Evolutionary conservation across 2,329 filamentous ascomycete genomes (phyloP).

Genomic region (Alternaria metachromatica): DNA sequence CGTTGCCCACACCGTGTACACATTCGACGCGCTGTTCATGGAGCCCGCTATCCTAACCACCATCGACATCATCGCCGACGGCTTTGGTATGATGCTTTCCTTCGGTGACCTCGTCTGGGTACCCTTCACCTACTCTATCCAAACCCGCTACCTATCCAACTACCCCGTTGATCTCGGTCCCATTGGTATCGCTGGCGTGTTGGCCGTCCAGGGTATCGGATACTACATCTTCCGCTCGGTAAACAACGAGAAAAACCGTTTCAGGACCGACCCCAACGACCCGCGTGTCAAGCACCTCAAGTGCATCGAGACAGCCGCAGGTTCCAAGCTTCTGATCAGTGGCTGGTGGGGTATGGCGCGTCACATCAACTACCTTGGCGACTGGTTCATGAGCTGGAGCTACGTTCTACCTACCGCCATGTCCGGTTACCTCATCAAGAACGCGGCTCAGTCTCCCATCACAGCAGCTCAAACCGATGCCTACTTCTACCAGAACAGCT

Average conservation of each 20-base stretch:
- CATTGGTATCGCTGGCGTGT: conserved; percentile 67
- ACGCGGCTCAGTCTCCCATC: conserved; percentile 48
- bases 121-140: conserved; percentile 85
- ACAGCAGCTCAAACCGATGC: conserved; percentile 57
- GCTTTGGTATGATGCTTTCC: conserved; percentile 92
- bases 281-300: conserved; percentile 79
- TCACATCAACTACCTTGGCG: conserved; percentile 95
- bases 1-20: conserved; percentile 79
- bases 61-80: conserved; percentile 92
- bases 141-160: conserved; percentile 82
- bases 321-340: conserved; percentile 79
- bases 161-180: conserved; percentile 82
- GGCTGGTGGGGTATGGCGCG: conserved; percentile 94
- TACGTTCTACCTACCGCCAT: conserved; percentile 87
- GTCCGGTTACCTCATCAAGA: conserved; percentile 77
- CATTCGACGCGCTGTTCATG: conserved; percentile 84
- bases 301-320: conserved; percentile 83
- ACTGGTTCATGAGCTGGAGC: conserved; percentile 93
- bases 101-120: conserved; percentile 95
- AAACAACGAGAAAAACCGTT: conserved; percentile 94
- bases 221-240: conserved; percentile 92
- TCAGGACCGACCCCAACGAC: conserved; percentile 85
- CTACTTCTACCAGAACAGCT: conserved; percentile 61
- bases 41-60: conserved; percentile 89
- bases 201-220: conserved; percentile 72